phyloP scores from a whole-genome alignment of 1,284 basidiomycete genomes.

The Ustilago nuda region DNA sequence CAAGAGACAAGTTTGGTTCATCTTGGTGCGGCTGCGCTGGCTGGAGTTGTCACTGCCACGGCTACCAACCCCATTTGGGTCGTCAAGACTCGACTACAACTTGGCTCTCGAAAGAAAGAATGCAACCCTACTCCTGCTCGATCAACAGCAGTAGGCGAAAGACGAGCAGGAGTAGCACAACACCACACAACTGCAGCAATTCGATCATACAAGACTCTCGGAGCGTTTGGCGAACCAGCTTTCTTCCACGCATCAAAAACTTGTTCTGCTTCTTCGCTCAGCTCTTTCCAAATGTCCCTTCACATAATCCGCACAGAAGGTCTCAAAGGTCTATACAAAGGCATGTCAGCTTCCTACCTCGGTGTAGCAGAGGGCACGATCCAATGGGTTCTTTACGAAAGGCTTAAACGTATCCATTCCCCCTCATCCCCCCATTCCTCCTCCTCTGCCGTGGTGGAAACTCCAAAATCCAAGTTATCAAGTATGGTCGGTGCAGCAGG shows the following conservation, averaged over 20 bases:
- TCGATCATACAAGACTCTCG: conserved; percentile 23
- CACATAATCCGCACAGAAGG: conserved; percentile 85
- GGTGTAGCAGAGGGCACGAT: conserved; percentile 97
- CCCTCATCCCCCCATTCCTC: not conserved
- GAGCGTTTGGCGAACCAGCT: conserved; percentile 39
- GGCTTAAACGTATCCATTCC: conserved; percentile 74
- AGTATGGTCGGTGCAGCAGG: conserved; percentile 92
- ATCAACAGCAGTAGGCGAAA: not conserved
- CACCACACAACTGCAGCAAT: conserved; percentile 1
- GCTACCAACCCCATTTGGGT: conserved; percentile 99
- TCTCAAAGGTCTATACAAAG: conserved; percentile 89
- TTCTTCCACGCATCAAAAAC: conserved; percentile 57
- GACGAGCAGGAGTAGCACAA: conserved; percentile 14
- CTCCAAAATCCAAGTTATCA: conserved; percentile 57
- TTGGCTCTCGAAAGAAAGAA: conserved; percentile 69
- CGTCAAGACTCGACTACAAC: conserved; percentile 93
- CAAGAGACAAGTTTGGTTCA: conserved; percentile 87
- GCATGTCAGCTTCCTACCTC: conserved; percentile 91
- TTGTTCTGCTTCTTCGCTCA: conserved; percentile 69
- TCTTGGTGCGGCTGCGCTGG: conserved; percentile 84
- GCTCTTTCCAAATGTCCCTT: conserved; percentile 77
- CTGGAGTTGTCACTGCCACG: conserved; percentile 83
- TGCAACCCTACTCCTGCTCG: not conserved
- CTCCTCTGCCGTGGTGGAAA: not conserved
- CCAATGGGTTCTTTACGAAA: conserved; percentile 97